Conservation (phyloP, 805 yeast species). For the Scheffersomyces lignosus region DNA sequence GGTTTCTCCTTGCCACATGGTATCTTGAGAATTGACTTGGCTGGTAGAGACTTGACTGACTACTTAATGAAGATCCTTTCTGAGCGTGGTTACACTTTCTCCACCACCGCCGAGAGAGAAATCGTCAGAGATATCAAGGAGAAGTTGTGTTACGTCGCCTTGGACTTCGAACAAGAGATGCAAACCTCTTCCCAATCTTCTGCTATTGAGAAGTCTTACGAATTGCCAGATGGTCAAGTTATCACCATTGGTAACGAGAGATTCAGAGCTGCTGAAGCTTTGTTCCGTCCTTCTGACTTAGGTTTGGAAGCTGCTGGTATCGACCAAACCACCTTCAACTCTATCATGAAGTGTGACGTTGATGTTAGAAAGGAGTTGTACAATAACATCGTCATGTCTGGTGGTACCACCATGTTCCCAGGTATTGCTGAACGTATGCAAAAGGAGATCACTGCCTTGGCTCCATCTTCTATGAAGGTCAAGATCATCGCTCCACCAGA, state of each 20-base stretch:
- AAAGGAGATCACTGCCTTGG: constrained; percentile 99
- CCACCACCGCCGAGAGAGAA: constrained; percentile 99
- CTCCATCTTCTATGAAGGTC: constrained; percentile 99
- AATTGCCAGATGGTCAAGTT: constrained; percentile 99
- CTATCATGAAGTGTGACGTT: constrained; percentile 97
- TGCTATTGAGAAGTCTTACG: constrained; percentile 97
- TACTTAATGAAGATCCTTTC: constrained; percentile 97
- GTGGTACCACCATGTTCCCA: constrained; percentile 99
- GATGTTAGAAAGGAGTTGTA: constrained; percentile 98
- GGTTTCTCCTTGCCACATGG: constrained; percentile 99
- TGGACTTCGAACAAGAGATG: constrained; percentile 99
- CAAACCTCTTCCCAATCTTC: constrained; percentile 99
- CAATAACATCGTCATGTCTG: constrained; percentile 99
- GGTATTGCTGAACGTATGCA: constrained; percentile 99
- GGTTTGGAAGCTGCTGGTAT: constrained; percentile 96
- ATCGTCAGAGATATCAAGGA: constrained; percentile 94
- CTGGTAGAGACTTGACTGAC: constrained; percentile 99
- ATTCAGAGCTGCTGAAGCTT: constrained; percentile 99
- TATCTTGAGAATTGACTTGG: constrained; percentile 96
- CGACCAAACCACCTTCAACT: constrained; percentile 94
- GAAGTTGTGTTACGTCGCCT: constrained; percentile 97
- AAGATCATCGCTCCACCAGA: constrained; percentile 99
- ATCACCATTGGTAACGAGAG: constrained; percentile 99
- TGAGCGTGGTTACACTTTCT: constrained; percentile 98
- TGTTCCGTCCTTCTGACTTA: constrained; percentile 95